Percentiles rank a stretch among this genome's conserved stretches.
Conservation (phyloP, 2,329 filamentous ascomycete species). For the Ascochyta rabiei region DNA sequence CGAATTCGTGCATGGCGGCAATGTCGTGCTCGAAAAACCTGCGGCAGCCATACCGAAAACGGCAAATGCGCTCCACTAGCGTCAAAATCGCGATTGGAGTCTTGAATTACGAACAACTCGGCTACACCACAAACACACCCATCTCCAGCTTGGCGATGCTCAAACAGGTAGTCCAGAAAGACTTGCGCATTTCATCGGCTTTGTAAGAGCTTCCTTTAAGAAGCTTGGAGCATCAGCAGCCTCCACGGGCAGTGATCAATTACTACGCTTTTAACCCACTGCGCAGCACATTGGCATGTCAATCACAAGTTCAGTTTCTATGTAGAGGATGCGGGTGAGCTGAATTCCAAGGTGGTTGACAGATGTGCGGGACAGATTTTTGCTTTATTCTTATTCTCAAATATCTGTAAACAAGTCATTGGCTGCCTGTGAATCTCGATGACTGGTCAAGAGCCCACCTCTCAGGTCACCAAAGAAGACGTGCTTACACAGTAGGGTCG, state of each 20-base stretch:
- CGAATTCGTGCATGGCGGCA: conserved; percentile 9
- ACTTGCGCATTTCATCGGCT: conserved; percentile 7
- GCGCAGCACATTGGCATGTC: not conserved
- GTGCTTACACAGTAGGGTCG: no score
- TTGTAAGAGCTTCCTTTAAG: not conserved
- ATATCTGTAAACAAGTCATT: no score
- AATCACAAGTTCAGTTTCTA: no score
- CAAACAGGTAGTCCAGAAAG: conserved; percentile 1
- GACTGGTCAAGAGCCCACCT: no score
- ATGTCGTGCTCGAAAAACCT: conserved; percentile 17
- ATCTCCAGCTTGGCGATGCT: conserved; percentile 8
- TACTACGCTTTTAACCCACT: not conserved
- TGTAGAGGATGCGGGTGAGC: not conserved
- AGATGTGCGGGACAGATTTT: no score
- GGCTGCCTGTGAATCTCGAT: no score
- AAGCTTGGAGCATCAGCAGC: no score
- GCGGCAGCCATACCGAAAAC: conserved; percentile 1
- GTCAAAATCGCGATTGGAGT: conserved; percentile 10
- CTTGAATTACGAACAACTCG: not conserved
- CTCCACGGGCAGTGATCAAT: not conserved
- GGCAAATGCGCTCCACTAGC: conserved; percentile 9
- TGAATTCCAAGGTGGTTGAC: not conserved
- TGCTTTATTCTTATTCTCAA: no score
- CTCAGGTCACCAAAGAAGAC: no score
- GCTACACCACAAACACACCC: conserved; percentile 7